phyloP scores from a whole-genome alignment of 2,329 filamentous ascomycete genomes.

The Cadophora malorum region DNA sequence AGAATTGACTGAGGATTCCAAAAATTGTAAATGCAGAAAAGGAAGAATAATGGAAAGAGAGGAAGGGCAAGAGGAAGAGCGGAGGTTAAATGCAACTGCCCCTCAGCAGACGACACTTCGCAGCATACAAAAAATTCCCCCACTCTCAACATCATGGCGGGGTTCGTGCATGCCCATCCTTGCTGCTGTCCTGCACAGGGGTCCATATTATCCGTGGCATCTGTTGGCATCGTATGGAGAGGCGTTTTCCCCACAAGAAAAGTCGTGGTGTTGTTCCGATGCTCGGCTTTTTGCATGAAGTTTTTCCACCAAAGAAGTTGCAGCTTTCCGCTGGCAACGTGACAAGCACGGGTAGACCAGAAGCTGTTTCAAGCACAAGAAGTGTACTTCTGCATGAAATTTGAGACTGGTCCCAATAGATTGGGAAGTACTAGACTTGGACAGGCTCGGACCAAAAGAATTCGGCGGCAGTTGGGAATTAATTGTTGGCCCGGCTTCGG shows the following conservation, averaged over 20 bases:
- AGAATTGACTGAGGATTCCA: not conserved
- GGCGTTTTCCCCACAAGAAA: conserved; percentile 15
- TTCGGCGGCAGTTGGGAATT: not conserved
- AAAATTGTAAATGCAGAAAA: conserved; percentile 4
- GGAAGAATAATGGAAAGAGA: not conserved
- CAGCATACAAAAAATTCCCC: conserved; percentile 7
- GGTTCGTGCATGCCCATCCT: conserved; percentile 21
- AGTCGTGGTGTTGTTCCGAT: conserved; percentile 3
- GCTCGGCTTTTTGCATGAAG: conserved; percentile 11
- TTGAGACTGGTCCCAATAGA: not conserved
- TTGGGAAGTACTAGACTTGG: not conserved
- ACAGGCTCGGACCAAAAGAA: not conserved
- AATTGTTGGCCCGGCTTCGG: not conserved
- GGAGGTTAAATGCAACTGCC: conserved; percentile 14
- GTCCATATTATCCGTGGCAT: conserved; percentile 28
- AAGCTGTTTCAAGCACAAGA: not conserved
- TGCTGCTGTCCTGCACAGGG: conserved; percentile 8
- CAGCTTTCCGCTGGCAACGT: not conserved
- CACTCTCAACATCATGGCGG: conserved; percentile 23
- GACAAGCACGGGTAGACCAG: not conserved
- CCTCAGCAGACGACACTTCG: conserved; percentile 12
- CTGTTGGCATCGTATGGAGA: conserved; percentile 15
- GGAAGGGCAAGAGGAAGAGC: conserved; percentile 5
- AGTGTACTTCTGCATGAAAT: not conserved
- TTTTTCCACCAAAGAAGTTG: conserved; percentile 21